Percentiles rank a stretch among this genome's conserved stretches.
Evolutionary conservation across 2,329 filamentous ascomycete genomes (phyloP).

Genomic region (Cladosporium oxysporum): DNA sequence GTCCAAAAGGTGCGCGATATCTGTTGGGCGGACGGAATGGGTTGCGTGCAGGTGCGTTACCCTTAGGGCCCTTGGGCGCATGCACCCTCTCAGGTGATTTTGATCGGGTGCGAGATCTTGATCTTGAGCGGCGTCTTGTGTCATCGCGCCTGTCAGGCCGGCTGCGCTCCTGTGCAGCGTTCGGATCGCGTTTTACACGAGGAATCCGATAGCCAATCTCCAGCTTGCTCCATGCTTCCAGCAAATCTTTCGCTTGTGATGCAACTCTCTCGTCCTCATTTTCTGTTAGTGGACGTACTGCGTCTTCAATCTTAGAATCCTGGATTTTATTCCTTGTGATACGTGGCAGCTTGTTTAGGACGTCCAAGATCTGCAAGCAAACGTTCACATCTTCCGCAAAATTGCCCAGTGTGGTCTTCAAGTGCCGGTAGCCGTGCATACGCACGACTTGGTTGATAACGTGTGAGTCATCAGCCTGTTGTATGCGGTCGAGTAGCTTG

Average conservation of each 20-base stretch:
- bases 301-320: slow-evolving; percentile 89
- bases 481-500: slow-evolving; percentile 87
- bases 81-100: slow-evolving; percentile 48
- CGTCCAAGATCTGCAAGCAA: slow-evolving; percentile 82
- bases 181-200: slow-evolving; percentile 79
- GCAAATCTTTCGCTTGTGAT: slow-evolving; percentile 67
- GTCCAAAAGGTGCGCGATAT: slow-evolving; percentile 46
- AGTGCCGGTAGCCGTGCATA: slow-evolving; percentile 95
- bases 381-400: slow-evolving; percentile 91
- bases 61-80: slow-evolving; percentile 55
- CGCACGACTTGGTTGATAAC: slow-evolving; percentile 87
- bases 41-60: slow-evolving; percentile 60
- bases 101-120: slow-evolving; percentile 49
- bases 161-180: slow-evolving; percentile 56
- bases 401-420: slow-evolving; percentile 80
- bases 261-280: slow-evolving; percentile 70
- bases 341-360: slow-evolving; percentile 84
- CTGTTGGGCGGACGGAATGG: slow-evolving; percentile 49
- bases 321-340: slow-evolving; percentile 96
- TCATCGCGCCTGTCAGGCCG: slow-evolving; percentile 62
- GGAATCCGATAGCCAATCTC: slow-evolving; percentile 92
- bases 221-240: slow-evolving; percentile 85
- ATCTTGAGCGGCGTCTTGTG: slow-evolving; percentile 51
- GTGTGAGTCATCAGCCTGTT: slow-evolving; percentile 80
- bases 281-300: slow-evolving; percentile 68